Evolutionary conservation across 2,329 filamentous ascomycete genomes (phyloP), one percentile per base, ranked within the genome.

Genomic region (Apiospora kogelbergensis): DNA sequence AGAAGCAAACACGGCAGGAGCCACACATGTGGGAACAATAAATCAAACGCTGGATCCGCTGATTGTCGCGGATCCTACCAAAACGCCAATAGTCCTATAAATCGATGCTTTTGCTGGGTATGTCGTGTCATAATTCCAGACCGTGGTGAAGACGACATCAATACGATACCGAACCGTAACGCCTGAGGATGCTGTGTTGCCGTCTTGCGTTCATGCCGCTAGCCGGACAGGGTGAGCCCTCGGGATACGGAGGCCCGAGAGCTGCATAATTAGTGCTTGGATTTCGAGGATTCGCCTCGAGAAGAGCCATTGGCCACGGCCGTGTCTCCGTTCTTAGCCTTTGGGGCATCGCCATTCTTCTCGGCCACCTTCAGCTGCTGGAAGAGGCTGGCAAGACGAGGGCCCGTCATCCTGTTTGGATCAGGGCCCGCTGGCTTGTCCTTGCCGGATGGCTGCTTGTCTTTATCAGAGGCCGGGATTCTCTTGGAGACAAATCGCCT

Each of bases 401-500:
- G 77, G 30, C 77, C 77, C 17, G 77, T 78, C 77, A 79, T 79
- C 40, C 72, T 70, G 69, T 67, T 72, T 68, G 69, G 66, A 45
- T 69, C 68, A 5, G 68, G 26, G 26, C 37, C 64, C 2, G 68
- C 57, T 41, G 73, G 67, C 66, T 77, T 75, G 22, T 75, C 73
- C 26, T 73, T 73, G 24, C 66, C 68, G 2, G 69, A 71, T 6
- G 73, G 70, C 20, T 73, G 71, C 63, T 72, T 74, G 37, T 74
- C 75, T 46, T 71, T 73, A 15, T 78, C 76, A 6, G 75, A 76
- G 33, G 76, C 71, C n/a, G 77, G 77, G 53, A 79, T 78, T 70
- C 77, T 74, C 73, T 78, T 78, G 17, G 77, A 79, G 68, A 79
- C 78, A 65, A 79, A 79, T 71, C 76, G 72, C 77, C 77, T 79